Evolutionary conservation across 2,329 filamentous ascomycete species (phyloP).

Genomic region (Fusarium anthophilum): DNA sequence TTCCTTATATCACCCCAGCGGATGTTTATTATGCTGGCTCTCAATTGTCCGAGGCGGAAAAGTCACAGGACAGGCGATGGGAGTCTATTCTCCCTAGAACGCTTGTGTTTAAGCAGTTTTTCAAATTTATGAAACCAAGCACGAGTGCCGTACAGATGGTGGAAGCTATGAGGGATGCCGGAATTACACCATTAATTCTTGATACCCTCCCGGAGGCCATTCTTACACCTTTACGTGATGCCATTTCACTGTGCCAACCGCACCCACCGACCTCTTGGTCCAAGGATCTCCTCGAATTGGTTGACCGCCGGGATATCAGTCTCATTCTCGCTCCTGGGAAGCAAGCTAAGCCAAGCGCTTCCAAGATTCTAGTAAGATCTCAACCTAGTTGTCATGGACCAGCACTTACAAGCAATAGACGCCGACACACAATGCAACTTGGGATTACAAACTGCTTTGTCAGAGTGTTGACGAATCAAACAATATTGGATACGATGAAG

Average conservation of each 20-base stretch:
- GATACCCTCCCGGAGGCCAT: constrained; percentile 88
- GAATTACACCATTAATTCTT: constrained; percentile 73
- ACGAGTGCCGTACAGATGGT: constrained; percentile 71
- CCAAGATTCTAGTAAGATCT: constrained; percentile 55
- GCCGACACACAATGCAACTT: constrained; percentile 71
- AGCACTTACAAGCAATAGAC: constrained; percentile 52
- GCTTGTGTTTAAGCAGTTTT: constrained; percentile 73
- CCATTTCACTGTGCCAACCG: constrained; percentile 85
- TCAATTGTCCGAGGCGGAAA: constrained; percentile 49
- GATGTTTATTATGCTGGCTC: constrained; percentile 56
- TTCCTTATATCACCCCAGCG: constrained; percentile 54
- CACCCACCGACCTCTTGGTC: constrained; percentile 82
- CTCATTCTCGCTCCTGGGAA: constrained; percentile 64
- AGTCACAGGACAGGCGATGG: constrained; percentile 53
- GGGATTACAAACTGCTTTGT: constrained; percentile 84
- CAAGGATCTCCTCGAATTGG: constrained; percentile 73
- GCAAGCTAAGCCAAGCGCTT: constrained; percentile 44
- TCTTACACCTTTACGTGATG: constrained; percentile 82
- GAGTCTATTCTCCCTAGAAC: constrained; percentile 70
- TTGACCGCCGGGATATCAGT: constrained; percentile 84
- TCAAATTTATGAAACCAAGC: constrained; percentile 63
- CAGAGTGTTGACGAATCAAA: constrained; percentile 69
- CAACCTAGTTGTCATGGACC: neutral
- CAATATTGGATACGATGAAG: constrained; percentile 74
- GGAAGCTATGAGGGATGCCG: constrained; percentile 76